Evolutionary conservation across 306 rosid species (phyloP), one percentile per base, ranked within the genome.

Genomic region (Lathyrus sativus): DNA sequence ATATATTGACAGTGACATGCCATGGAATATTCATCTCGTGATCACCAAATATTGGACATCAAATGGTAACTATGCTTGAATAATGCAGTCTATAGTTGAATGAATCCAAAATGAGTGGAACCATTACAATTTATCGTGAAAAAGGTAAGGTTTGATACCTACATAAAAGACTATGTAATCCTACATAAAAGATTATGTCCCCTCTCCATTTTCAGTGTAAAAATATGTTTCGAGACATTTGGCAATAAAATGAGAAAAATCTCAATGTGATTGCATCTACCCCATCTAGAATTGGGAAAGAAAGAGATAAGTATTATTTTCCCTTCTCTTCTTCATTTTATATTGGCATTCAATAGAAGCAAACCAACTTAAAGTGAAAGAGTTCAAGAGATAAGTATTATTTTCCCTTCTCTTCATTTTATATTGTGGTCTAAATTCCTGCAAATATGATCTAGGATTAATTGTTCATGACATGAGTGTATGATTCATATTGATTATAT

Each of bases 361-460:
- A 48, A 48, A 48, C 54, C 11, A 48, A 48, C 19, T 48, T 48
- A 15, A 48, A 48, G 51, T 45, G 51, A 45, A 45, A 12, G 51
- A 45, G 14, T 45, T 45, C 17, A n/a, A 12, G 1, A 45, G 18
- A 5, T 45, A 45, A 45, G 24, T 48, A 48, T 7, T 45, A n/a
- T 5, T n/a, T 45, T 45, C 50, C 22, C 19, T 5, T 46, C 11
- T 50, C 13, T 19, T 19, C 13, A 9, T 51, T 19, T 51, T 18
- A 10, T 51, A 51, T 49, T 9, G 29, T 19, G 13, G 19, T 13
- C 29, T 10, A 51, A 51, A 51, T 50, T 18, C 58, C 3, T 18
- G 58, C 57, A 18, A 51, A 28, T 18, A 17, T 50, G 57, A 10
- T 14, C 53, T 15, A 18, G 57, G 29, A 50, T 50, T 18, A 51